Conservation (phyloP, 169 alveolate species). For the Plasmodium inui region DNA sequence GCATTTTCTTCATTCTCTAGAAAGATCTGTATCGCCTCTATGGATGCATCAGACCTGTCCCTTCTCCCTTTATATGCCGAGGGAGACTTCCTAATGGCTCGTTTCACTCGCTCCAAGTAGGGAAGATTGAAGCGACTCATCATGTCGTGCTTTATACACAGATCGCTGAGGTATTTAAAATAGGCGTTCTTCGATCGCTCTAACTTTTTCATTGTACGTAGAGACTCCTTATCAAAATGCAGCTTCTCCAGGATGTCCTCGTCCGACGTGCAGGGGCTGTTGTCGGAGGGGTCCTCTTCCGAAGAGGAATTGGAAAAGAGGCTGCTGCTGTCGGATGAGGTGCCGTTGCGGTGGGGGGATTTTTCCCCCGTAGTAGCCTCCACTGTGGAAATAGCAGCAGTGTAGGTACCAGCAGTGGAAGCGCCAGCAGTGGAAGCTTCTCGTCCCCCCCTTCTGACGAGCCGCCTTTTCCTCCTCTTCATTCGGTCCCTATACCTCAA, state of each 20-base stretch:
- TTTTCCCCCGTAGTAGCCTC: background rate
- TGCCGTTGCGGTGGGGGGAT: background rate
- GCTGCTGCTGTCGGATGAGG: slow-evolving; percentile 38
- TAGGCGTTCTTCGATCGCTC: slow-evolving; percentile 47
- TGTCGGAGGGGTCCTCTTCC: background rate
- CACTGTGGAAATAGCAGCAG: background rate
- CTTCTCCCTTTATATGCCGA: background rate
- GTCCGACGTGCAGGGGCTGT: slow-evolving; percentile 12
- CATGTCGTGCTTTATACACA: slow-evolving; percentile 1
- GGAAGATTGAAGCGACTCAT: slow-evolving; percentile 1
- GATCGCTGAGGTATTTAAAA: slow-evolving; percentile 11
- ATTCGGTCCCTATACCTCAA: slow-evolving; percentile 24
- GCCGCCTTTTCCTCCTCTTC: background rate
- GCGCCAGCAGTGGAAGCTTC: background rate
- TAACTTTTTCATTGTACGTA: slow-evolving; percentile 1
- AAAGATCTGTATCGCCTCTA: background rate
- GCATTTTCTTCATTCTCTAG: slow-evolving; percentile 13
- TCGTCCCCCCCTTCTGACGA: background rate
- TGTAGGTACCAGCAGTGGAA: background rate
- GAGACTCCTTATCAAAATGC: background rate
- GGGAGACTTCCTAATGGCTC: background rate
- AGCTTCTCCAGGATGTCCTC: background rate
- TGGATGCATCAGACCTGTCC: background rate
- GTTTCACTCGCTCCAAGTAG: slow-evolving; percentile 6
- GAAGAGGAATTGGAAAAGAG: slow-evolving; percentile 25